Base-by-base conservation (phyloP, 176 grass and related monocot species). In the Microstegium vimineum region DNA sequence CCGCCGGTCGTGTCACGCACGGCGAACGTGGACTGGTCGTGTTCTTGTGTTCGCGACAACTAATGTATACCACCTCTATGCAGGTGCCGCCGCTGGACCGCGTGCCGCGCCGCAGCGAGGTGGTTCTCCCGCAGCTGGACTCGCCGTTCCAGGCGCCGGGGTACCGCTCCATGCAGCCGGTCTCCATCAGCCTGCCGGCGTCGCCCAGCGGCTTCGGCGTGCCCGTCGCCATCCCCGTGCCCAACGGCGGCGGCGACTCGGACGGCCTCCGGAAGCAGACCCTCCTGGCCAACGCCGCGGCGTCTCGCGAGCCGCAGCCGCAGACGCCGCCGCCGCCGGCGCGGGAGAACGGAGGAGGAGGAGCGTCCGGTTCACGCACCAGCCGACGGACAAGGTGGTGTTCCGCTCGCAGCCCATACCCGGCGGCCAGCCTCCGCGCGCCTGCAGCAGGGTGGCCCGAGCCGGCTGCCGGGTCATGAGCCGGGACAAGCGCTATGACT, bases 401-500 rank as follows among this genome's bases (percentile, higher is more conserved):
- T 99, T 93, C 86, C 85, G 87, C 16, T 95, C 96, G 28, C 96
- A 99, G 72, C 89, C 96, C 2, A 91, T 87, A 4, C 76, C 86
- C 43, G 42, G 66, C 37, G 79, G 57, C 18, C 13, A 32, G 67
- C 73, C 46, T 5, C 2, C 43, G 8, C 43, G 68, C 8, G 1
- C 45, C 20, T 41, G 2, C 37, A 23, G 61, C 31, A 16, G 63
- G 52, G 28, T 11, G 26, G 72, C 41, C 36, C 40, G 66, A 54
- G 74, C 62, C 10, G 31, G 17, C 16, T 80, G 28, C 33, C 35
- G 63, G 70, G 12, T 23, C 13, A 35, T 90, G 47, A 26, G n/a
- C 36, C 75, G 90, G 49, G 92, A 94, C 81, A 84, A 32, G n/a
- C 46, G 85, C 8, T 97, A 87, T 82, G 91, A 97, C 87, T 70